phyloP scores from a whole-genome alignment of 306 rosid genomes.

The Cucumis cinereus region DNA sequence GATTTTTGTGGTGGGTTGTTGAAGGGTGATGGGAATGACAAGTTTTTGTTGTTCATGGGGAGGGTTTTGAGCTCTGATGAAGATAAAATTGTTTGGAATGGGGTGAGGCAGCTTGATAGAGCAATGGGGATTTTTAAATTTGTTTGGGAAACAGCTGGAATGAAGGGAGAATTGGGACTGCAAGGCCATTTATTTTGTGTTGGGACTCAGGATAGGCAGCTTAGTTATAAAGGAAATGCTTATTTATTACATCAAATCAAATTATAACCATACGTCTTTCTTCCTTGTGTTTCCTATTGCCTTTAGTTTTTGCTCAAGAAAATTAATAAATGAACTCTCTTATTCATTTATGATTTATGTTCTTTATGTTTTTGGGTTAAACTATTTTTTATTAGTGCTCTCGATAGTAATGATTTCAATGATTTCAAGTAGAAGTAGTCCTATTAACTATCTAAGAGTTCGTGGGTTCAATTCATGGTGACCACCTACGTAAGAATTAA shows the following conservation, averaged over 20 bases:
- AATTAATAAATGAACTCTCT: neutral
- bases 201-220: constrained; percentile 41
- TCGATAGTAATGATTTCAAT: neutral
- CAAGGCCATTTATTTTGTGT: constrained; percentile 87
- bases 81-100: constrained; percentile 55
- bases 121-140: constrained; percentile 65
- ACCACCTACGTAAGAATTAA: no score
- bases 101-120: constrained; percentile 69
- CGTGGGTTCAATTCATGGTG: no score
- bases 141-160: constrained; percentile 72
- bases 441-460: no score
- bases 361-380: neutral
- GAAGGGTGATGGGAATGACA: constrained; percentile 18
- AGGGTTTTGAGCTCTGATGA: constrained; percentile 60
- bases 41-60: constrained; percentile 57
- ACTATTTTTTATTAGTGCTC: no score
- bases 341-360: neutral
- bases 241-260: constrained; percentile 43
- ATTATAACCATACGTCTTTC: neutral
- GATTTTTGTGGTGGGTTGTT: constrained; percentile 64
- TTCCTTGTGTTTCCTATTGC: neutral
- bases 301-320: neutral
- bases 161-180: constrained; percentile 52
- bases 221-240: constrained; percentile 50
- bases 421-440: neutral